A percentile compares a stretch with the other conserved stretches of the same genome.
Evolutionary conservation across 352 stramenopile genomes (phyloP).

Genomic region (Hyaloperonospora arabidopsidis): DNA sequence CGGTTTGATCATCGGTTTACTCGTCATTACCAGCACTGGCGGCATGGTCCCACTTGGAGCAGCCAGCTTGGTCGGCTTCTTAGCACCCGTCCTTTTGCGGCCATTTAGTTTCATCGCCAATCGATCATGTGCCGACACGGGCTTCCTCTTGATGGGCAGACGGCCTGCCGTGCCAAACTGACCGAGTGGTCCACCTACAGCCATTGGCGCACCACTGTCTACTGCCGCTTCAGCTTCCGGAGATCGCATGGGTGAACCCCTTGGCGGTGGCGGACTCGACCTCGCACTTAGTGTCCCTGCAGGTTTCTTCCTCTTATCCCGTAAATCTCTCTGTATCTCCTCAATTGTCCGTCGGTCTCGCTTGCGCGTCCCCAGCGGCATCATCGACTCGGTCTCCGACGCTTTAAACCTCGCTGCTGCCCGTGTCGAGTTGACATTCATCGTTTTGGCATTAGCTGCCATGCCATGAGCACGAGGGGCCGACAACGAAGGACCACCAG

Average conservation of each 20-base stretch:
- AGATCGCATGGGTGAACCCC: conserved; percentile 59
- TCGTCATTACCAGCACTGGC: conserved; percentile 45
- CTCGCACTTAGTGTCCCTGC: conserved; percentile 20
- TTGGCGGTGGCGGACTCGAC: conserved; percentile 46
- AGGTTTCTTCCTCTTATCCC: conserved; percentile 57
- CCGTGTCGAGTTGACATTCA: conserved; percentile 70
- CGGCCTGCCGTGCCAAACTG: conserved; percentile 37
- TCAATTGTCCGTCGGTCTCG: conserved; percentile 82
- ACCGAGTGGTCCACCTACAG: conserved; percentile 46
- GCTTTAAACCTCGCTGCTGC: conserved; percentile 57
- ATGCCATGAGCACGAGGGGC: conserved; percentile 27
- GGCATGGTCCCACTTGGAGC: conserved; percentile 32
- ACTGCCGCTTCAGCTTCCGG: conserved; percentile 42
- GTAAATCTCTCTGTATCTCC: conserved; percentile 76
- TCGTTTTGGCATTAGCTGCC: conserved; percentile 31
- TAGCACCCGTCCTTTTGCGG: conserved; percentile 34
- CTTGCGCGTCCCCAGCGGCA: conserved; percentile 80
- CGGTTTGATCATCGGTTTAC: conserved; percentile 25
- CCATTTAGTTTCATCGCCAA: conserved; percentile 73
- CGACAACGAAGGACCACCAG: conserved; percentile 22
- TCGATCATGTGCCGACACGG: conserved; percentile 59
- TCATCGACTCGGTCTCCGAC: conserved; percentile 39
- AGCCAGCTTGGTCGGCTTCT: conserved; percentile 31
- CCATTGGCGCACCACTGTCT: conserved; percentile 27
- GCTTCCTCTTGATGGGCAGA: conserved; percentile 48